Evolutionary conservation across 2,329 filamentous ascomycete species (phyloP), one percentile per base, ranked within the genome.

Genomic region (Cucurbitaria berberidis): DNA sequence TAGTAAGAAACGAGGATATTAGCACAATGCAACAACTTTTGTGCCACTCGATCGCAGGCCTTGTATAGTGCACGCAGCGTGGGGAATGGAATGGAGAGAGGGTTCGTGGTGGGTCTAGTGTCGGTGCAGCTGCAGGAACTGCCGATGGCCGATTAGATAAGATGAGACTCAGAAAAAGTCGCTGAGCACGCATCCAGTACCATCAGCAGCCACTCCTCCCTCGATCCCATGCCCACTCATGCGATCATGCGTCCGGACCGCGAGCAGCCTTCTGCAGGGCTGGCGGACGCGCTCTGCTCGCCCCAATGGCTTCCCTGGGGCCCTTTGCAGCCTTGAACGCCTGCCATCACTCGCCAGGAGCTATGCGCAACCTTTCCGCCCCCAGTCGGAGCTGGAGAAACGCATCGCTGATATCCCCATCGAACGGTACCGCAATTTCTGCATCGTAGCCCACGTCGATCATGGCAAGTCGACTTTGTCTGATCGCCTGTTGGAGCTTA

Each of bases 361-460:
- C 44, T 70, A 70, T 57, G 78, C 78, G 27, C 68, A 72, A 47
- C 67, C 73, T 9, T 66, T 69, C 57, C 76, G 76, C 55, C 59
- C 74, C 16, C 74, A 74, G 53, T 72, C 80, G n/a, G 81, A 83
- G 21, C 79, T 89, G 19, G 86, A 89, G 71, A 77, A 79, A 52
- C 80, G 86, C 60, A 92, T 93, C 55, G 81, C 86, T 15, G 86
- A 84, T 5, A 93, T 93, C 48, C 90, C 90, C 2, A 88, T 93
- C 67, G 86, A 89, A 51, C 85, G 90, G 18, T 93, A 84, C 69
- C 89, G 95, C 59, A 99, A 99, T 76, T 99, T 99, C 75, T 99
- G 95, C 77, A 98, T 99, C 69, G 93, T 99, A 45, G 95, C 95
- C 9, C 95, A 99, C 75, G 96, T 99, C 72, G 95, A 99, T 75